Base-by-base conservation (phyloP, 129 eudicot species). In the Heracleum sosnowskyi region DNA sequence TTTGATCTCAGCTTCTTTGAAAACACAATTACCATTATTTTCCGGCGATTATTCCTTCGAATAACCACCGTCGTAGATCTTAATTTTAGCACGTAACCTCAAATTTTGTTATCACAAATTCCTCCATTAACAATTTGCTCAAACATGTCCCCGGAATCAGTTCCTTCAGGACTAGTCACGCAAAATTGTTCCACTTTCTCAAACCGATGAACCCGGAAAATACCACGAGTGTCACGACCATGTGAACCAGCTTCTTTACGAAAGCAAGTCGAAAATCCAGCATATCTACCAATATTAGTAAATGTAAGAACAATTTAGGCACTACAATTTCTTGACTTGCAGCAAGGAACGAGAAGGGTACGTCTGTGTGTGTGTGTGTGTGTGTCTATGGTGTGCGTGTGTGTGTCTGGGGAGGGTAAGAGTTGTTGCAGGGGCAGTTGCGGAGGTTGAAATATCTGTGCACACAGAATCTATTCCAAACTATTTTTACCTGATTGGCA, bases 191-290 rank as follows among this genome's bases (percentile, higher is more conserved):
- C 98, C 11, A 94, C 86, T 82, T 94, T 94, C 80, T 94, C 98
- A 80, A 94, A 94, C 77, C 91, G 97, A 87, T 95, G 98, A 46
- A 95, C 98, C 34, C 98, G 90, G 79, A 95, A 95, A 33, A 95
- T 91, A 77, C 98, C 98, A 73, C 91, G 94, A 64, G 98, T 95
- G 81, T 95, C 98, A 66, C 97, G 88, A 24, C 98, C 98, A 83
- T 95, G 98, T 33, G 98, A 89, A 42, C 98, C 98, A 47, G 98
- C 98, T 77, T 95, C 98, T 79, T 95, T 95, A 9, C 98, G 93
- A 87, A 91, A 95, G 92, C 98, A 95, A 5, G 98, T 85, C 0
- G 97, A 95, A 75, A 90, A 91, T 75, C 98, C 98, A 83, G 96
- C 98, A 88, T 95, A 95, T 75, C 98, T 94, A 82, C 80, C 55